Evolutionary conservation across 2,329 filamentous ascomycete genomes (phyloP).

Genomic region (Cordyceps sp.): DNA sequence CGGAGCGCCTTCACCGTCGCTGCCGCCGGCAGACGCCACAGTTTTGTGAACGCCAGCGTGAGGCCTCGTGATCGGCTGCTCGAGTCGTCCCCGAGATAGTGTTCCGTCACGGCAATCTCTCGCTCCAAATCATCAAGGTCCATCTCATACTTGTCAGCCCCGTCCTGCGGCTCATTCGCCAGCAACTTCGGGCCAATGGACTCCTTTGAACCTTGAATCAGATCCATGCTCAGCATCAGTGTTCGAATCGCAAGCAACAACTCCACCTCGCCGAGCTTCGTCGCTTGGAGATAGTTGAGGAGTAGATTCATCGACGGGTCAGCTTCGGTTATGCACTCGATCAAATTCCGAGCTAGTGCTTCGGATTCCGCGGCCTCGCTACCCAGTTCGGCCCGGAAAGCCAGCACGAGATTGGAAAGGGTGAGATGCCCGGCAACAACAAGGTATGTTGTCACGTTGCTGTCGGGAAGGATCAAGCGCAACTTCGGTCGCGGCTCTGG

Average conservation of each 20-base stretch:
- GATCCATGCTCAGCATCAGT: conserved; percentile 53
- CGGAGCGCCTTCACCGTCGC: conserved; percentile 48
- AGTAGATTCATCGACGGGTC: conserved; percentile 54
- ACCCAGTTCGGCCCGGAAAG: conserved; percentile 32
- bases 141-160: conserved; percentile 23
- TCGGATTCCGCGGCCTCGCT: conserved; percentile 24
- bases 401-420: conserved; percentile 38
- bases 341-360: conserved; percentile 42
- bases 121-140: conserved; percentile 44
- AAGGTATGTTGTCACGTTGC: conserved; percentile 40
- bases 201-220: conserved; percentile 26
- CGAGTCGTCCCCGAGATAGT: conserved; percentile 48
- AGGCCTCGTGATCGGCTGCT: conserved; percentile 46
- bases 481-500: conserved; percentile 18
- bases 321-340: conserved; percentile 43
- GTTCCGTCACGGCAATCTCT: conserved; percentile 51
- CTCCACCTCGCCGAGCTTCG: conserved; percentile 48
- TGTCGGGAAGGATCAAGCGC: conserved; percentile 26
- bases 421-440: conserved; percentile 44
- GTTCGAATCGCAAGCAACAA: conserved; percentile 48
- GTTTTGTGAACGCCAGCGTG: conserved; percentile 50
- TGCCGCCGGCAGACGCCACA: conserved; percentile 46
- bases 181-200: conserved; percentile 15
- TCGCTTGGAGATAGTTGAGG: conserved; percentile 46
- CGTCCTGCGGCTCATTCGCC: conserved; percentile 12